Evolutionary conservation across 2,329 filamentous ascomycete genomes (phyloP).

Genomic region (Botrytis galanthina): DNA sequence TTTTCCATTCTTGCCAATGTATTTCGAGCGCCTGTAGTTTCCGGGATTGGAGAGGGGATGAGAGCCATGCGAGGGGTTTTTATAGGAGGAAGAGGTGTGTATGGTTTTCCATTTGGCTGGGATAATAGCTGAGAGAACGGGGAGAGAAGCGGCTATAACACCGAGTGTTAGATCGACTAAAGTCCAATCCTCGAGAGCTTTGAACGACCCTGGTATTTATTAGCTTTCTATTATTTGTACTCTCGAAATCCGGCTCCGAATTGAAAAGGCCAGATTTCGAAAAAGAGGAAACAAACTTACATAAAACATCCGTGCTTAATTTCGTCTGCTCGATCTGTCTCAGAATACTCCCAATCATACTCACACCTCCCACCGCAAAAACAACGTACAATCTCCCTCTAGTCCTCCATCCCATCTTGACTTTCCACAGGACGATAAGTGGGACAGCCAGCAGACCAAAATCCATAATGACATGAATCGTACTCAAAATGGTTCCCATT

Average conservation of each 20-base stretch:
- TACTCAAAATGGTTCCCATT: constrained; percentile 33
- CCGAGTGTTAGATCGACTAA: constrained; percentile 39
- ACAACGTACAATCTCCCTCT: constrained; percentile 39
- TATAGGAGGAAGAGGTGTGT: neutral
- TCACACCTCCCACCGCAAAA: constrained; percentile 38
- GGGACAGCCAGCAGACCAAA: constrained; percentile 39
- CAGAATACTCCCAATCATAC: constrained; percentile 38
- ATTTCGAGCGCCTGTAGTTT: neutral
- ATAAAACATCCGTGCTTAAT: constrained; percentile 10
- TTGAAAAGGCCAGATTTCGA: neutral
- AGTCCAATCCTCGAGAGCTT: constrained; percentile 36
- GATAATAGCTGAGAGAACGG: constrained; percentile 37
- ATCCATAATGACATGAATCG: constrained; percentile 40
- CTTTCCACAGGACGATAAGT: constrained; percentile 40
- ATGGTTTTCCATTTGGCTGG: constrained; percentile 23
- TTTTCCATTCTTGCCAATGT: no score
- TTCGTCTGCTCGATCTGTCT: constrained; percentile 32
- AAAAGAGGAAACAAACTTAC: neutral
- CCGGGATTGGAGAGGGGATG: neutral
- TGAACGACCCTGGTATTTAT: constrained; percentile 24
- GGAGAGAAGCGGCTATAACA: constrained; percentile 39
- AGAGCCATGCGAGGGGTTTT: neutral
- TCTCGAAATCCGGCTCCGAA: neutral
- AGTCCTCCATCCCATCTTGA: constrained; percentile 36
- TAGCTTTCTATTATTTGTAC: neutral